Percentiles rank a stretch among this genome's conserved stretches.
These are phyloP conservation scores for Saccharomyces pastorianus DNA, from an alignment of 1,139 yeast species.

Conservation along the genomic window DNA sequence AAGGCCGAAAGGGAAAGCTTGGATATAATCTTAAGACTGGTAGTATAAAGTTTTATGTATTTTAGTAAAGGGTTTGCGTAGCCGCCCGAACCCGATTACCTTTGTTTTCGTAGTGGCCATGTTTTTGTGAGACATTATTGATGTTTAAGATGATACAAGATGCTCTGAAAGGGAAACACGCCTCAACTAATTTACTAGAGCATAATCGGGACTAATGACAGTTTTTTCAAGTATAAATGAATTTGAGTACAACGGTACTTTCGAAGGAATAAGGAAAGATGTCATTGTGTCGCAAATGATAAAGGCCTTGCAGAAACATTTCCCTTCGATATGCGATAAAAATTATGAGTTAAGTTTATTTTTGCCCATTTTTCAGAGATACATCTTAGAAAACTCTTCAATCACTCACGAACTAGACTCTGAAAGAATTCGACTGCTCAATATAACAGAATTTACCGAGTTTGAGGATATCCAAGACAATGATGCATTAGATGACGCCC, in stretches of 20 bases:
- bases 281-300: slow-evolving; percentile 96
- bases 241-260: slow-evolving; percentile 50
- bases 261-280: slow-evolving; percentile 85
- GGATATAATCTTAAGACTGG: no score
- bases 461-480: slow-evolving; percentile 43
- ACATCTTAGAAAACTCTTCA: slow-evolving; percentile 68
- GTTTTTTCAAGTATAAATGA: background rate
- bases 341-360: slow-evolving; percentile 86
- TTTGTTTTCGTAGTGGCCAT: background rate
- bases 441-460: slow-evolving; percentile 77
- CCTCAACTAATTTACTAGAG: background rate
- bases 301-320: slow-evolving; percentile 81
- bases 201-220: background rate
- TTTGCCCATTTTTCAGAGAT: slow-evolving; percentile 87
- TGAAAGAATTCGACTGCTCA: slow-evolving; percentile 93
- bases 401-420: slow-evolving; percentile 72
- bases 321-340: slow-evolving; percentile 63
- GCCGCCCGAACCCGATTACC: no score
- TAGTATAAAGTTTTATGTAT: no score
- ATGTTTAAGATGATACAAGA: background rate
- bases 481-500: slow-evolving; percentile 33
- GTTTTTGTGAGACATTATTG: background rate
- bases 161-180: background rate
- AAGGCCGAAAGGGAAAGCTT: no score
- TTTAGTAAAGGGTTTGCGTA: no score